Base-by-base conservation (phyloP, 495 filamentous ascomycete species). In the Xylaria cubensis region DNA sequence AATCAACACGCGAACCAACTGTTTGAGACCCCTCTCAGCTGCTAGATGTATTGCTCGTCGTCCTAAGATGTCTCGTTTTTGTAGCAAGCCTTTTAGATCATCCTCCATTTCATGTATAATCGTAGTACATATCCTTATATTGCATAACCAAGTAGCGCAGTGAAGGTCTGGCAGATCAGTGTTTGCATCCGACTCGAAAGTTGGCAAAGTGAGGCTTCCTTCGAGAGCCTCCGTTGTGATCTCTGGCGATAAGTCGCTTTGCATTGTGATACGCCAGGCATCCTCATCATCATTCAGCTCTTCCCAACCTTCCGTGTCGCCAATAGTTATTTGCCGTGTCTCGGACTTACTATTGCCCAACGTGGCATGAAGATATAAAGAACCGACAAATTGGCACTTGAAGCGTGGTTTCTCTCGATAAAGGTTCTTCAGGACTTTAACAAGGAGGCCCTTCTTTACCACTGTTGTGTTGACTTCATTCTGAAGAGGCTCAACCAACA, bases 381-480 rank as follows among this genome's bases (percentile, higher is more conserved):
- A 62, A 24, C 59, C 59, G 17, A 62, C 59, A 62, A 62, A 62
- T 13, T 42, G 59, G 59, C 59, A 39, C 34, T 62, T 62, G 36
- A 41, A 42, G 1, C 32, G 15, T 0, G 34, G 59, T 8, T 5
- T 42, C 19, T 12, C 36, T 19, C 9, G 36, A 8, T 5, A 62
- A 42, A 19, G 34, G 19, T 42, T 62, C 36, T 62, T 42, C 6
- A 42, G 9, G 3, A 62, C 4, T 6, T 42, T 62, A 2, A 62
- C 59, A 42, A 62, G 59, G n/a, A 62, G 24, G 21, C 34, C 59
- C 7, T 41, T 62, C 13, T 42, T 36, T 10, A 9, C 13, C 36
- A 7, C 59, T n/a, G n/a, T n/a, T n/a, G n/a, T n/a, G n/a, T n/a
- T n/a, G n/a, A n/a, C n/a, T n/a, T n/a, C n/a, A n/a, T 24, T 9